Percentiles rank a stretch among this genome's conserved stretches.
Conservation (phyloP, 257 asterid genomes). For the Forsythia suspensa region DNA sequence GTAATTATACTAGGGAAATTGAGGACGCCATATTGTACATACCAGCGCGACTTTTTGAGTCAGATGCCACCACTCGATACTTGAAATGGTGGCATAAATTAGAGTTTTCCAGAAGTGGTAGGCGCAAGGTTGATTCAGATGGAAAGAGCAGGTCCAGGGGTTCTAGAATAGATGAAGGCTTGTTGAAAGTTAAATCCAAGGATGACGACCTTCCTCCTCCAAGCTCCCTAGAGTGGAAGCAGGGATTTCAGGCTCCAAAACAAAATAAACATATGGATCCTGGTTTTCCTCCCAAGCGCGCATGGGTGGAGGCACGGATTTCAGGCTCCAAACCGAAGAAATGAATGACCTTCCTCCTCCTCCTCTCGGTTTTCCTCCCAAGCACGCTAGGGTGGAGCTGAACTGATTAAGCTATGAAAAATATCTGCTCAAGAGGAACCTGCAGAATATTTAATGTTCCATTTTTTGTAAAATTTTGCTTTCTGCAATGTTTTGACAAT, state of each 20-base stretch:
- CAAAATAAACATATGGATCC: too few relatives aligned
- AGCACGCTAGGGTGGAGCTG: neutral
- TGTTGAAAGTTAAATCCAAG: neutral
- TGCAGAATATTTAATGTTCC: too few relatives aligned
- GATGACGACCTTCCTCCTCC: neutral
- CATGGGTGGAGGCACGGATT: too few relatives aligned
- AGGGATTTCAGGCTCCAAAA: too few relatives aligned
- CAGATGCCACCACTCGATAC: conserved; percentile 28
- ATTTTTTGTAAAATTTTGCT: too few relatives aligned
- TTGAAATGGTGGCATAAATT: conserved; percentile 32
- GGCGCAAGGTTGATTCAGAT: neutral
- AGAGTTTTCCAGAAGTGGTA: neutral
- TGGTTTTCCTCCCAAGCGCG: too few relatives aligned
- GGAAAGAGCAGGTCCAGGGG: too few relatives aligned
- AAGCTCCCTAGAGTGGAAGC: neutral
- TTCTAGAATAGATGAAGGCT: neutral
- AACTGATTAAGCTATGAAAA: too few relatives aligned
- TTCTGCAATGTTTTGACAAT: too few relatives aligned
- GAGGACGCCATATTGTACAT: conserved; percentile 27
- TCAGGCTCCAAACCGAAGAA: too few relatives aligned
- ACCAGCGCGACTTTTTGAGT: conserved; percentile 30
- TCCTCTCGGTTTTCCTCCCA: neutral
- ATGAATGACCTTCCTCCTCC: neutral
- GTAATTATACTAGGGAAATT: conserved; percentile 25
- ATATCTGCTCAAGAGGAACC: too few relatives aligned